phyloP scores from a whole-genome alignment of 1,284 basidiomycete species.

The Cryptococcus amylolentus region DNA sequence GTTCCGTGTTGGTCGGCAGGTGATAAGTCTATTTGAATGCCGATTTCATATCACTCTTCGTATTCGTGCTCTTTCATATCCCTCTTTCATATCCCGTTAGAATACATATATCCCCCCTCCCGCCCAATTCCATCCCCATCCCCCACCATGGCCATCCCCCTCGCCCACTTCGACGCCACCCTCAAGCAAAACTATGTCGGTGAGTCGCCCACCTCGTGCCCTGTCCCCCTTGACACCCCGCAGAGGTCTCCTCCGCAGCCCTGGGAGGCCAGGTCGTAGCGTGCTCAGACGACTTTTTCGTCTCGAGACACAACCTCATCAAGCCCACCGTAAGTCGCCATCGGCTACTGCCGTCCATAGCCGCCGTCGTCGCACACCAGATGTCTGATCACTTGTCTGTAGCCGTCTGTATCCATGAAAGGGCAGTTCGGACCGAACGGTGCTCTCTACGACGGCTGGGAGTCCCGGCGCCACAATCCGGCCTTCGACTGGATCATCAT shows the following conservation, averaged over 20 bases:
- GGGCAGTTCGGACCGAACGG: slow-evolving; percentile 96
- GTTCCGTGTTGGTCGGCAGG: background rate
- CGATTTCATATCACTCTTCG: slow-evolving; percentile 1
- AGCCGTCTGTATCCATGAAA: slow-evolving; percentile 72
- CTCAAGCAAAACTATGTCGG: slow-evolving; percentile 63
- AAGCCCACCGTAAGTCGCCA: slow-evolving; percentile 63
- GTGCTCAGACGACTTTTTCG: slow-evolving; percentile 95
- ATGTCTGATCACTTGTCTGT: background rate
- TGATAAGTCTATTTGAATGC: background rate
- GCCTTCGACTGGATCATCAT: slow-evolving; percentile 91
- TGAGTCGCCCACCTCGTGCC: slow-evolving; percentile 33
- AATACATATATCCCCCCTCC: background rate
- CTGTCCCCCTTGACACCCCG: background rate
- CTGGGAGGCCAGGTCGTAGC: slow-evolving; percentile 72
- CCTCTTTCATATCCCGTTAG: background rate
- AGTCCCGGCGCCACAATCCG: slow-evolving; percentile 83
- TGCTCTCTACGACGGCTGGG: slow-evolving; percentile 93
- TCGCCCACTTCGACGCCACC: slow-evolving; percentile 57
- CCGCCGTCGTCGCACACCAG: background rate
- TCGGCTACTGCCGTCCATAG: background rate
- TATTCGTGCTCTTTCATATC: background rate
- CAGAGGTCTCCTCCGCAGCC: slow-evolving; percentile 85
- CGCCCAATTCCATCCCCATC: background rate
- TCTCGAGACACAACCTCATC: slow-evolving; percentile 76
- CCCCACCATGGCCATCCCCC: slow-evolving; percentile 44